Evolutionary conservation across 129 eudicot genomes (phyloP), one percentile per base, ranked within the genome.

Genomic region (Apium graveolens): DNA sequence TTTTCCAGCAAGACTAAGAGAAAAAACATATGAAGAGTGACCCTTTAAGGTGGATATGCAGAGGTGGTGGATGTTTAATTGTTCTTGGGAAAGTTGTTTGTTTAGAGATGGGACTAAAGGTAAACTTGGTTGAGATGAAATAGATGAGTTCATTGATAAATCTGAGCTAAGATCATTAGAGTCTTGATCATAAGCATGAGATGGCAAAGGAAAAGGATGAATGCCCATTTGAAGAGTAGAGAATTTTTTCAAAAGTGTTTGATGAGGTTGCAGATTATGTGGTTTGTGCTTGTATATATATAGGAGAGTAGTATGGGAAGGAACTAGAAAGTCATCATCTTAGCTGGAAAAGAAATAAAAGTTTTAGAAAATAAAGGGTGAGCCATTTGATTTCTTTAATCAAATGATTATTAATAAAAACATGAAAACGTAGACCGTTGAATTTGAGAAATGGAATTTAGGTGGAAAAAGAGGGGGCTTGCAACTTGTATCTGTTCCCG

Each of bases 41-140:
- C 96, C 96, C 57, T 84, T 91, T 46, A 86, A 87, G 76, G 96
- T 91, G 78, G 97, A 84, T 51, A 88, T 21, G 62, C 83, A 75
- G 32, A 77, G 89, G 83, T 76, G 76, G 69, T 63, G 72, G 73
- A 70, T 75, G 79, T 82, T 31, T 76, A 63, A 70, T 38, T 75
- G 76, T 42, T 44, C 53, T 79, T 70, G 90, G 29, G 84, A 20
- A 0, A 83, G n/a, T 76, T 81, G n/a, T 76, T 81, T 27, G 11
- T 96, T 76, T 65, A 90, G 87, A 4, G 98, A 93, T 38, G 90
- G 89, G 43, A 93, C 83, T 5, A 95, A 91, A 5, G 92, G 88
- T 49, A 93, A 81, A 78, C 96, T 93, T 73, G 72, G 76, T 68
- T 88, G 90, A 18, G 96, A 85, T 66, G 88, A 79, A 57, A 93